A percentile compares a stretch with the other conserved stretches of the same genome.
These are phyloP conservation scores for Cercospora sojina DNA, from an alignment of 2,329 filamentous ascomycete genomes.

Conservation along the genomic window DNA sequence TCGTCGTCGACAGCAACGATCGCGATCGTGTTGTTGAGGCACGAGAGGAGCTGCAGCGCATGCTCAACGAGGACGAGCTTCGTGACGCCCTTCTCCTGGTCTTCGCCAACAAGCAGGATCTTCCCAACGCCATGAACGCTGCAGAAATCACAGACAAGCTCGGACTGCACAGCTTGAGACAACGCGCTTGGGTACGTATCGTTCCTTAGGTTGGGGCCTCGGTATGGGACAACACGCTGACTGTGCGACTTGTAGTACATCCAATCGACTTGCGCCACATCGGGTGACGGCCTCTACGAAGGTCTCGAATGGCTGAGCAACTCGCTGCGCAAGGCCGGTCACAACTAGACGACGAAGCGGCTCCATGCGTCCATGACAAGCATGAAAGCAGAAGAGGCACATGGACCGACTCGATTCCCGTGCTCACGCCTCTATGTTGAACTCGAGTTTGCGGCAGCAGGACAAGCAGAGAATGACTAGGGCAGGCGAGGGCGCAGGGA, in stretches of 20 bases:
- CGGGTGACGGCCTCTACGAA: slow-evolving; percentile 98
- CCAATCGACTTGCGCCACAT: slow-evolving; percentile 98
- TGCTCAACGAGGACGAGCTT: slow-evolving; percentile 97
- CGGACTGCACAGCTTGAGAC: slow-evolving; percentile 96
- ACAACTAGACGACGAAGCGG: slow-evolving; percentile 41
- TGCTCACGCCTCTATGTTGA: slow-evolving; percentile 23
- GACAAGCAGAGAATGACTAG: slow-evolving; percentile 26
- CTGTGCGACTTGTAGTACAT: slow-evolving; percentile 66
- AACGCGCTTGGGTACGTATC: slow-evolving; percentile 90
- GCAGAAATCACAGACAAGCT: slow-evolving; percentile 99
- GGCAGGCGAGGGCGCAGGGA: slow-evolving; percentile 18
- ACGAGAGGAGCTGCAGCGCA: slow-evolving; percentile 87
- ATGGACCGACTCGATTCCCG: slow-evolving; percentile 26
- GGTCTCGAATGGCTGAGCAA: slow-evolving; percentile 71
- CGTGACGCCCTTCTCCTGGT: slow-evolving; percentile 91
- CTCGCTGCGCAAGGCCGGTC: slow-evolving; percentile 55
- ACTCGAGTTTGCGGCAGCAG: slow-evolving; percentile 32
- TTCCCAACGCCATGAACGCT: slow-evolving; percentile 97
- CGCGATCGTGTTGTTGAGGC: slow-evolving; percentile 89
- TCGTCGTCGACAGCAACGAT: slow-evolving; percentile 96
- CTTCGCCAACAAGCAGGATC: slow-evolving; percentile 99
- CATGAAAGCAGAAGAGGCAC: slow-evolving; percentile 23
- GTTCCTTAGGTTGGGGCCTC: background rate
- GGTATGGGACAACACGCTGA: background rate
- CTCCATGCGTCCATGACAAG: slow-evolving; percentile 27